phyloP scores from a whole-genome alignment of 148 eudicot species.

The Cornus florida region DNA sequence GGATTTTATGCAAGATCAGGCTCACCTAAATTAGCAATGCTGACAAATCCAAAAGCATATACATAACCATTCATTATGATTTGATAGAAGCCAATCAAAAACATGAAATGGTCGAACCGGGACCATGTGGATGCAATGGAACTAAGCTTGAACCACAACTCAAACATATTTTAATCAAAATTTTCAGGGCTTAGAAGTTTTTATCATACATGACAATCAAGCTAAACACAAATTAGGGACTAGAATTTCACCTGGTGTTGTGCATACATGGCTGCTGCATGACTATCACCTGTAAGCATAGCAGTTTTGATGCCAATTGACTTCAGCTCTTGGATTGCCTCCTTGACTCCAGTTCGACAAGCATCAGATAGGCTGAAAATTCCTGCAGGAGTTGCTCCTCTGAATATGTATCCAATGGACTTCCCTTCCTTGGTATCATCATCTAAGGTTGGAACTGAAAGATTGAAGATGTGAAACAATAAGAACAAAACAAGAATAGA shows the following conservation, averaged over 20 bases:
- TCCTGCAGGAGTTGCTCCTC: conserved; percentile 54
- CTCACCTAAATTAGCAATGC: neutral
- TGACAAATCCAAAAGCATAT: neutral
- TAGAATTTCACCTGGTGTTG: conserved; percentile 59
- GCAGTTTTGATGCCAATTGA: conserved; percentile 76
- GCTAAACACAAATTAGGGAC: neutral
- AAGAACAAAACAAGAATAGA: neutral
- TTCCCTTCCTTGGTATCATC: conserved; percentile 46
- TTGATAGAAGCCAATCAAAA: neutral
- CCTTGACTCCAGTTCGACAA: conserved; percentile 75
- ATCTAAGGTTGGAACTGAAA: conserved; percentile 46
- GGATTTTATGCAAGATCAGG: neutral
- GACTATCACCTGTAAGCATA: conserved; percentile 85
- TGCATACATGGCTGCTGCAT: conserved; percentile 68
- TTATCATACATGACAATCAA: neutral
- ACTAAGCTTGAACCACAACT: neutral
- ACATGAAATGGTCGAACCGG: neutral
- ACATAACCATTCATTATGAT: neutral
- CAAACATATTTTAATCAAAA: neutral
- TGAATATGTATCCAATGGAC: conserved; percentile 64
- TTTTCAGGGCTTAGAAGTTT: neutral
- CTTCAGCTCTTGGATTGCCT: conserved; percentile 71
- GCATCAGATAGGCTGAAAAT: conserved; percentile 71
- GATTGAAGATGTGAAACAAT: neutral
- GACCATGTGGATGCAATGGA: neutral